These are phyloP conservation scores for Metarhizium robertsii DNA, from an alignment of 2,329 filamentous ascomycete species.

Conservation along the genomic window DNA sequence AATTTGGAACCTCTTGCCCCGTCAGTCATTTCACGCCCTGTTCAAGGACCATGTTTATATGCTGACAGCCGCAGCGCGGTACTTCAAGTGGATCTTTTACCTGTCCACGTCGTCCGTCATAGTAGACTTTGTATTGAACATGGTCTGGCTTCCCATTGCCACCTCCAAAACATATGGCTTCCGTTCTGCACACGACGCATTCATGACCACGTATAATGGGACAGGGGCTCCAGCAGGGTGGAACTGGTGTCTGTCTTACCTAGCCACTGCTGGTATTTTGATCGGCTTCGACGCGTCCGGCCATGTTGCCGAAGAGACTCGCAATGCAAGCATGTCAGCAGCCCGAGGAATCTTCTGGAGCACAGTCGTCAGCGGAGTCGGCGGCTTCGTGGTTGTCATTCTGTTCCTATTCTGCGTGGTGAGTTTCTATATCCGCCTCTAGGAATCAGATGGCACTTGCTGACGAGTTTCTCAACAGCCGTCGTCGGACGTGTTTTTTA, in stretches of 20 bases:
- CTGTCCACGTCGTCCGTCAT: conserved; percentile 30
- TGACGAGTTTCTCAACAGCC: no score
- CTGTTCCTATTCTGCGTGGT: no score
- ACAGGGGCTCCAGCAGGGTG: conserved; percentile 45
- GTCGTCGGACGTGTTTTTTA: no score
- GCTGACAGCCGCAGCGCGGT: no score
- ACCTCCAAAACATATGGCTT: conserved; percentile 47
- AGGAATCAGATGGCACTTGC: no score
- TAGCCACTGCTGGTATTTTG: conserved; percentile 49
- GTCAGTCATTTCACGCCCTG: no score
- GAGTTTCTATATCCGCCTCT: no score
- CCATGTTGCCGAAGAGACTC: conserved; percentile 52
- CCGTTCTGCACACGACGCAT: conserved; percentile 47
- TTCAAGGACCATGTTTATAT: no score
- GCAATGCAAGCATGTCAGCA: conserved; percentile 45
- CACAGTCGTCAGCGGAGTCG: conserved; percentile 45
- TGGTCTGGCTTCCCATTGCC: conserved; percentile 52
- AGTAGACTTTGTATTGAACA: conserved; percentile 48
- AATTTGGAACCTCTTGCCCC: no score
- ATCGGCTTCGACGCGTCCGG: conserved; percentile 54
- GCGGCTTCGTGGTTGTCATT: conserved; percentile 41
- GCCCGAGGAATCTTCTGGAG: conserved; percentile 53
- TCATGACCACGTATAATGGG: conserved; percentile 51
- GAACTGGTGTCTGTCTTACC: conserved; percentile 55
- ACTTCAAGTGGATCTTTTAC: no score